Evolutionary conservation across 2,329 filamentous ascomycete species (phyloP), one percentile per base, ranked within the genome.

Genomic region (Orbilia quercus): DNA sequence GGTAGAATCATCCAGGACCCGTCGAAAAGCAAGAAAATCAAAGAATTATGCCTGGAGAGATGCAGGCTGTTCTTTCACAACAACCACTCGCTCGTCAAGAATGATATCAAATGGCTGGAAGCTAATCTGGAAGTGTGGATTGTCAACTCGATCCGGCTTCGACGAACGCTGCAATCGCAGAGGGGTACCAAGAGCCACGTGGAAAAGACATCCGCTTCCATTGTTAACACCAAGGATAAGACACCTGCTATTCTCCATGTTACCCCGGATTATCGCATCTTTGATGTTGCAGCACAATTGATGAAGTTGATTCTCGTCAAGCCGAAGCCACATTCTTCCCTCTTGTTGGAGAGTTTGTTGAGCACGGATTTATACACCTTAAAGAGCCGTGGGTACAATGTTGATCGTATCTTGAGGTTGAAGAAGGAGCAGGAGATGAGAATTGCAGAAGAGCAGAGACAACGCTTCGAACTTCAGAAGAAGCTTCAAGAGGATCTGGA

Each of bases 331-430:
- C 91, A 96, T 79, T 92, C 94, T 1, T 92, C 91, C 62, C 86
- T 97, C 64, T 94, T 95, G 60, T 88, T 99, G 64, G 95, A 98
- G 81, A 93, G 92, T 59, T 90, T 99, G 75, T 83, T 99, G 38
- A 94, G 74, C 34, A 78, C 76, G 42, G 91, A 94, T 77, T 84
- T 99, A 22, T 86, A 90, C 50, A 89, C 93, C 57, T 82, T 99
- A 42, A 89, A 91, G 77, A 88, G 89, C 72, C 91, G 95, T 75
- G 95, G 95, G 1, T 98, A 97, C 83, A 98, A 99, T 76, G 95
- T 99, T 40, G 92, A 97, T 78, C 90, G 95, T 54, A 98, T 99
- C 75, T 84, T 99, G 20, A 88, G 91, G 38, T 90, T 90, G 60
- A 96, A 96, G 82, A 74, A 74, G 25, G 92, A 90, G 18, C 91